phyloP scores from a whole-genome alignment of 306 rosid species.

The Fragaria ananassa region DNA sequence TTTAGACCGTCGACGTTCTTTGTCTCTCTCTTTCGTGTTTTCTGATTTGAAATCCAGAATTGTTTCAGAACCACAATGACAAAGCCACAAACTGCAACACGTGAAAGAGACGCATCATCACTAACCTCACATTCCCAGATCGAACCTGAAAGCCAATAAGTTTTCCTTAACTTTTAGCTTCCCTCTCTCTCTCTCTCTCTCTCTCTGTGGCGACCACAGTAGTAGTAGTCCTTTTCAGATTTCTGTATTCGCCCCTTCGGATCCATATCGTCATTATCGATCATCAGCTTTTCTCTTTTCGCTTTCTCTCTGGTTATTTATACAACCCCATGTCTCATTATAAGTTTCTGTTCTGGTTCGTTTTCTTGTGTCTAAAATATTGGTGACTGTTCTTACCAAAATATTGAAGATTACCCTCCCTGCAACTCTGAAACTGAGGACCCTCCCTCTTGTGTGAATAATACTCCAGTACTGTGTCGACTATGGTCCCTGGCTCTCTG shows the following conservation, averaged over 20 bases:
- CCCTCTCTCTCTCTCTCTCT: conserved; percentile 1
- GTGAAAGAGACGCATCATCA: conserved; percentile 29
- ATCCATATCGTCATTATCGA: conserved; percentile 7
- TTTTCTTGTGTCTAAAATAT: background rate
- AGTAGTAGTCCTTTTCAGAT: conserved; percentile 25
- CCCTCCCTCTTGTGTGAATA: background rate
- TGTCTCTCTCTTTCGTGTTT: conserved; percentile 12
- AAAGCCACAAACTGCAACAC: conserved; percentile 26
- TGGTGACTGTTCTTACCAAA: background rate
- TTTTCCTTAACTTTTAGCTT: background rate
- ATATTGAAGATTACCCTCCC: background rate
- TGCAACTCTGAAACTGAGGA: conserved; percentile 6
- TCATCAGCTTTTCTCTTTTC: conserved; percentile 1
- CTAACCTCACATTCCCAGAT: conserved; percentile 9
- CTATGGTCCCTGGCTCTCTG: background rate
- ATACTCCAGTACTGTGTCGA: background rate
- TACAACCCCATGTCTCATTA: conserved; percentile 7
- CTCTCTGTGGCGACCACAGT: conserved; percentile 12
- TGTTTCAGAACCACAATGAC: conserved; percentile 1
- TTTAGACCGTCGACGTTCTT: conserved; percentile 22
- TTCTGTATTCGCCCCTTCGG: conserved; percentile 3
- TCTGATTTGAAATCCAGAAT: background rate
- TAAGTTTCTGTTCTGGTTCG: conserved; percentile 8
- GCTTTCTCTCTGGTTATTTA: background rate
- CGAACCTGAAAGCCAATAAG: background rate